Conservation (phyloP, 805 yeast genomes). For the Debaryomyces prosopidis region DNA sequence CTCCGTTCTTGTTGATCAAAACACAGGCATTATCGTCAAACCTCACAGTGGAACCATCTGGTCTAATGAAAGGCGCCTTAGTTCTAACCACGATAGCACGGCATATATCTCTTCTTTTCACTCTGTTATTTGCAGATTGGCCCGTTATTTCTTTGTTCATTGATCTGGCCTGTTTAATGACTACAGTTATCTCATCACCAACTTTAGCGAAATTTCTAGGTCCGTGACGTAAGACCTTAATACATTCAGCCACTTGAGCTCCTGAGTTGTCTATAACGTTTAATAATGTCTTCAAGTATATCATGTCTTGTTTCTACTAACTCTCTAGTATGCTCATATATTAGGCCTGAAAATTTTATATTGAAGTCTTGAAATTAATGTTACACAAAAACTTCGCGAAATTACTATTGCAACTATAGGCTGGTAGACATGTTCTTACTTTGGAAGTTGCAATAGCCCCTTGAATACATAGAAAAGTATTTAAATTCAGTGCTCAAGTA, state of each 20-base stretch:
- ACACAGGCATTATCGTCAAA: slow-evolving; percentile 99
- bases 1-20: slow-evolving; percentile 85
- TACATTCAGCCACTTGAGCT: slow-evolving; percentile 92
- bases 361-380: neutral
- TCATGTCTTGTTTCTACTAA: slow-evolving; percentile 48
- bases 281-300: slow-evolving; percentile 81
- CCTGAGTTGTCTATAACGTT: slow-evolving; percentile 96
- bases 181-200: slow-evolving; percentile 93
- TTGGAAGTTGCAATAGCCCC: no score
- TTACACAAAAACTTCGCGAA: no score
- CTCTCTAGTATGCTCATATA: neutral
- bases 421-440: no score
- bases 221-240: slow-evolving; percentile 87
- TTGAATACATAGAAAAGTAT: no score
- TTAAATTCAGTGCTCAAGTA: no score
- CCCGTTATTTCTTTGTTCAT: slow-evolving; percentile 70
- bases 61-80: slow-evolving; percentile 70
- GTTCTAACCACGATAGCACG: slow-evolving; percentile 96
- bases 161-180: slow-evolving; percentile 88
- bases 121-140: slow-evolving; percentile 72
- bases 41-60: slow-evolving; percentile 82
- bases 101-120: slow-evolving; percentile 92
- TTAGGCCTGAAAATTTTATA: neutral
- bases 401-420: no score
- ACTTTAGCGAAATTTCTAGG: slow-evolving; percentile 81